A percentile compares a stretch with the other conserved stretches of the same genome.
phyloP scores from a whole-genome alignment of 2,329 filamentous ascomycete species.

The Zalaria sp. region DNA sequence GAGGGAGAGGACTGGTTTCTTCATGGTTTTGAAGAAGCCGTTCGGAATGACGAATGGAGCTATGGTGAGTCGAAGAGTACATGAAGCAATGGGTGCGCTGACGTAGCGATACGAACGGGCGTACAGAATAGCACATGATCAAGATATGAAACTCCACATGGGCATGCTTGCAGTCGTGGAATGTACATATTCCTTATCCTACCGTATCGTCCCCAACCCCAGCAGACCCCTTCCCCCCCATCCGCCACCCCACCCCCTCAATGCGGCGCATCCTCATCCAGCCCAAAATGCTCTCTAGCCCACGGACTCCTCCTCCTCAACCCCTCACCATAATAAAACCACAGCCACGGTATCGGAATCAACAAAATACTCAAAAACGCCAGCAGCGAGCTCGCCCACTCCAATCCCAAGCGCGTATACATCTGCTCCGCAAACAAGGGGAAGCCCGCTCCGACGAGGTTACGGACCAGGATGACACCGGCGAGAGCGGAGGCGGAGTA shows the following conservation, averaged over 20 bases:
- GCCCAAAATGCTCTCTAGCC: slow-evolving; percentile 5
- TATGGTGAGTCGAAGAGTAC: too few species aligned
- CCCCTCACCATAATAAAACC: slow-evolving; percentile 15
- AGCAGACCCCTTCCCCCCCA: too few species aligned
- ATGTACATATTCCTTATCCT: too few species aligned
- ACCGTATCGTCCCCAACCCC: too few species aligned
- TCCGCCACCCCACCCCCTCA: not conserved
- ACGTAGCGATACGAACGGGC: too few species aligned
- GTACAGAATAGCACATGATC: too few species aligned
- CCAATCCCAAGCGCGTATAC: slow-evolving; percentile 24
- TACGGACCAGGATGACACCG: slow-evolving; percentile 24
- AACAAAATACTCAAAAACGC: slow-evolving; percentile 25
- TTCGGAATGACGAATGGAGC: too few species aligned
- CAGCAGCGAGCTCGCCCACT: slow-evolving; percentile 28
- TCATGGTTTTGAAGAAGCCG: too few species aligned
- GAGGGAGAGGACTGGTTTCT: too few species aligned
- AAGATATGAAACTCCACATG: too few species aligned
- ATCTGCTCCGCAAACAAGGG: slow-evolving; percentile 10
- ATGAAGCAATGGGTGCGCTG: too few species aligned
- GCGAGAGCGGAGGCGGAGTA: slow-evolving; percentile 27
- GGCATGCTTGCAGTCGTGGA: too few species aligned
- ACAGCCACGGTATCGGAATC: slow-evolving; percentile 23
- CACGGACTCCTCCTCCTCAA: slow-evolving; percentile 3
- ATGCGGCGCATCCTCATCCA: slow-evolving; percentile 5
- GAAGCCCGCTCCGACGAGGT: slow-evolving; percentile 22